Conservation (phyloP, 1,139 yeast species). For the Diutina pseudorugosa region DNA sequence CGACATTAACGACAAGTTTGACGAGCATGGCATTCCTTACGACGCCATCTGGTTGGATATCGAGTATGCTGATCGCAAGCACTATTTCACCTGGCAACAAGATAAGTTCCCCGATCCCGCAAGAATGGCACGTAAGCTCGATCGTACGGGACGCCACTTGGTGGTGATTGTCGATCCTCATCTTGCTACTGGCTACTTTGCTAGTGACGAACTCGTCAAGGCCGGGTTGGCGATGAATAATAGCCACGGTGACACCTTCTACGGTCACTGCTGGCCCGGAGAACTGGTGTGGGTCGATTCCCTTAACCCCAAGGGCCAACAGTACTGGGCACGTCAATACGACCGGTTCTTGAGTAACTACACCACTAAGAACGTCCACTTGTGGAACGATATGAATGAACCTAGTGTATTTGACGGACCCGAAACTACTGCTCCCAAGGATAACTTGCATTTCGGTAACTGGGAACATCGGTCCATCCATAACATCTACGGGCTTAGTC, state of each 20-base stretch:
- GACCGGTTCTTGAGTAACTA: slow-evolving; percentile 35
- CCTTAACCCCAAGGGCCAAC: slow-evolving; percentile 47
- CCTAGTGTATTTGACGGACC: slow-evolving; percentile 94
- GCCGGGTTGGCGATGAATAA: slow-evolving; percentile 30
- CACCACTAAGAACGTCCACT: slow-evolving; percentile 46
- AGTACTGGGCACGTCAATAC: slow-evolving; percentile 42
- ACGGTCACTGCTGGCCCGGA: slow-evolving; percentile 98
- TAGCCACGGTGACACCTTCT: slow-evolving; percentile 29
- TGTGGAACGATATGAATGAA: slow-evolving; percentile 99
- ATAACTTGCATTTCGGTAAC: slow-evolving; percentile 61
- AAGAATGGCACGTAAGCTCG: slow-evolving; percentile 51
- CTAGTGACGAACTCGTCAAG: slow-evolving; percentile 40
- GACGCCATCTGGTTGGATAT: slow-evolving; percentile 94
- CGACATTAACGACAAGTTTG: slow-evolving; percentile 57
- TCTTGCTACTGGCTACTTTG: slow-evolving; percentile 55
- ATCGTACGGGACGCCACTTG: slow-evolving; percentile 63
- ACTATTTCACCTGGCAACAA: slow-evolving; percentile 85
- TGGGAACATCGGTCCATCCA: slow-evolving; percentile 91
- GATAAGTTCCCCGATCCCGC: slow-evolving; percentile 66
- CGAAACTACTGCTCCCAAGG: slow-evolving; percentile 82
- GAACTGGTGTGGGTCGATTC: slow-evolving; percentile 90
- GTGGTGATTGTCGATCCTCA: slow-evolving; percentile 91
- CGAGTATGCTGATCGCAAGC: slow-evolving; percentile 77
- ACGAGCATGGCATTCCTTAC: slow-evolving; percentile 64
- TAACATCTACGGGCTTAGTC: slow-evolving; percentile 69